These are phyloP conservation scores for Striga hermonthica DNA, from an alignment of 305 asterid species.

Conservation along the genomic window DNA sequence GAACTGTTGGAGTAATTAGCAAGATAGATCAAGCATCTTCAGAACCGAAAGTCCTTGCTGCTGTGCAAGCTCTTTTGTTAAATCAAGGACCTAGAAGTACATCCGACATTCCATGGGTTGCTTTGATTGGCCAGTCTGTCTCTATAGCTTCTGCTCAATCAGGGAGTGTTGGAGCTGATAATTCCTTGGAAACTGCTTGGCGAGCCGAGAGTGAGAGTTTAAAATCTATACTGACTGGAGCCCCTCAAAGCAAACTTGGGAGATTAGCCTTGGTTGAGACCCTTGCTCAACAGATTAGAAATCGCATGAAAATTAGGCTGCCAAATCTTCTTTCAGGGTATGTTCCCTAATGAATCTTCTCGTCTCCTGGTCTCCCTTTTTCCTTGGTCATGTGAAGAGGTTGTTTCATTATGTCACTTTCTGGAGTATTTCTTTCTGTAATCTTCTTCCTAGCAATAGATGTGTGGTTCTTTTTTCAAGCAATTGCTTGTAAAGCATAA, in stretches of 20 bases:
- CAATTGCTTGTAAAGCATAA: neutral
- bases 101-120: slow-evolving; percentile 97
- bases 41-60: slow-evolving; percentile 89
- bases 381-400: slow-evolving; percentile 25
- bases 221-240: slow-evolving; percentile 85
- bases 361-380: slow-evolving; percentile 5
- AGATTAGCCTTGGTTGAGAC: slow-evolving; percentile 96
- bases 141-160: slow-evolving; percentile 95
- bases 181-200: slow-evolving; percentile 98
- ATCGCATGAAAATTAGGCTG: slow-evolving; percentile 88
- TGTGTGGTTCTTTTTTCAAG: neutral
- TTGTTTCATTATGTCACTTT: slow-evolving; percentile 1
- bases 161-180: slow-evolving; percentile 81
- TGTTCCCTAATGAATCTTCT: slow-evolving; percentile 27
- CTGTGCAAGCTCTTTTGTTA: slow-evolving; percentile 92
- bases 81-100: slow-evolving; percentile 97
- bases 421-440: slow-evolving; percentile 12
- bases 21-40: slow-evolving; percentile 96
- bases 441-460: slow-evolving; percentile 2
- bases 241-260: slow-evolving; percentile 97
- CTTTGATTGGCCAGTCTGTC: slow-evolving; percentile 96
- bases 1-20: slow-evolving; percentile 97
- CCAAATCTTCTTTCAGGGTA: slow-evolving; percentile 98
- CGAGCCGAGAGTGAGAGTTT: slow-evolving; percentile 93
- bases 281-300: slow-evolving; percentile 89